Evolutionary conservation across 139 green algal genomes (phyloP), one percentile per base, ranked within the genome.

Genomic region (Chlamydomonas schloesseri): DNA sequence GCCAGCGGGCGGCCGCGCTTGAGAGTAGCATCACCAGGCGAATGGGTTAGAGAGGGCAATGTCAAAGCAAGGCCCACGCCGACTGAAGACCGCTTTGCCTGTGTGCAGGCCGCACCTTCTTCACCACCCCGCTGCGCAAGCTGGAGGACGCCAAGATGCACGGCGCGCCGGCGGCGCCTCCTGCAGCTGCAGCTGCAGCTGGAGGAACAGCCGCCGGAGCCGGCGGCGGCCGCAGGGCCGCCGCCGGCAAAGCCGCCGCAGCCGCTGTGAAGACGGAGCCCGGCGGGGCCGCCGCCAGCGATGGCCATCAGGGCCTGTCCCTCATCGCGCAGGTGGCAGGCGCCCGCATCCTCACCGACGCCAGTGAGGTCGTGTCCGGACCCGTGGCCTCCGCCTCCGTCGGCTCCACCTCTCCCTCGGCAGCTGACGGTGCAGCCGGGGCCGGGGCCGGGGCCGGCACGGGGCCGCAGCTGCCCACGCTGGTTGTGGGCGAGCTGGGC

Each of bases 21-120:
- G n/a, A n/a, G n/a, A n/a, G n/a, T n/a, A n/a, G n/a, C n/a, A n/a
- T n/a, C n/a, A n/a, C n/a, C n/a, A n/a, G n/a, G n/a, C n/a, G n/a
- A n/a, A n/a, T n/a, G n/a, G n/a, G n/a, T n/a, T n/a, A n/a, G n/a
- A n/a, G n/a, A n/a, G n/a, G n/a, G n/a, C n/a, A n/a, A n/a, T n/a
- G n/a, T n/a, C n/a, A n/a, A n/a, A n/a, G n/a, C n/a, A n/a, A n/a
- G n/a, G n/a, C n/a, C n/a, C n/a, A n/a, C n/a, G n/a, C n/a, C n/a
- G n/a, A n/a, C n/a, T n/a, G n/a, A n/a, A n/a, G n/a, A n/a, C n/a
- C n/a, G n/a, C n/a, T n/a, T n/a, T n/a, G n/a, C n/a, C n/a, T n/a
- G n/a, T n/a, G n/a, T n/a, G n/a, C 73, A 83, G 77, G 62, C 20
- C 62, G 62, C 29, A 83, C 77, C 3, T 83, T 73, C 64, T 83